Conservation (phyloP, 805 yeast species). For the Metschnikowia lunata region DNA sequence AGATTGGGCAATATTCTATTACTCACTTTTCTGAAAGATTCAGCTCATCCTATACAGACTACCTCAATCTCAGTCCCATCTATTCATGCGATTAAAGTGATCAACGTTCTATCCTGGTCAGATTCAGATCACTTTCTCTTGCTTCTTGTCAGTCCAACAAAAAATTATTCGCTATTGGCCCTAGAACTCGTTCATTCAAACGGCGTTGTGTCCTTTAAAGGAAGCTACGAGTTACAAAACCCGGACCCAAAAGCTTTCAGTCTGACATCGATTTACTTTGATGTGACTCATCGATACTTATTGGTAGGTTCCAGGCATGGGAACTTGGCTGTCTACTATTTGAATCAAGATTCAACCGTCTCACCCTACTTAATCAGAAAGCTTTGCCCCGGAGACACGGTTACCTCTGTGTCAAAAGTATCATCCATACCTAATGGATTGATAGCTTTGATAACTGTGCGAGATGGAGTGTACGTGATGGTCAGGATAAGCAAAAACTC, state of each 20-base stretch:
- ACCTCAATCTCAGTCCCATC: slow-evolving; percentile 1
- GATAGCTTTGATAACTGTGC: slow-evolving; percentile 46
- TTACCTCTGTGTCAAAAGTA: slow-evolving; percentile 49
- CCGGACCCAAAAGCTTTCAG: slow-evolving; percentile 10
- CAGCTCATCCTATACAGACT: background rate
- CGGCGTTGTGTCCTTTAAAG: slow-evolving; percentile 16
- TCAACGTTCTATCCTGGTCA: slow-evolving; percentile 42
- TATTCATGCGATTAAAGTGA: slow-evolving; percentile 38
- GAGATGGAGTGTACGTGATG: slow-evolving; percentile 63
- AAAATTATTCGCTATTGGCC: slow-evolving; percentile 48
- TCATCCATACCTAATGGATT: slow-evolving; percentile 18
- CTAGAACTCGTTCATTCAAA: slow-evolving; percentile 26
- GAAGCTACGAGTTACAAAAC: slow-evolving; percentile 23
- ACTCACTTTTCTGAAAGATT: slow-evolving; percentile 31
- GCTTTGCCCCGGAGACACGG: slow-evolving; percentile 62
- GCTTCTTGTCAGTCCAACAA: slow-evolving; percentile 65
- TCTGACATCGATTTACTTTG: slow-evolving; percentile 48
- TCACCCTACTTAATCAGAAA: slow-evolving; percentile 26
- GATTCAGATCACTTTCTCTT: slow-evolving; percentile 25
- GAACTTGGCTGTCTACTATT: slow-evolving; percentile 53
- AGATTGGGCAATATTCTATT: slow-evolving; percentile 41
- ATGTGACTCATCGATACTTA: slow-evolving; percentile 35
- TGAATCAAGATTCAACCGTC: slow-evolving; percentile 20
- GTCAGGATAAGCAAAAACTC: slow-evolving; percentile 16
- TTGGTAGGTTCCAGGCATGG: slow-evolving; percentile 72